phyloP scores from a whole-genome alignment of 2,329 filamentous ascomycete genomes.

The Tolypocladium sp. region DNA sequence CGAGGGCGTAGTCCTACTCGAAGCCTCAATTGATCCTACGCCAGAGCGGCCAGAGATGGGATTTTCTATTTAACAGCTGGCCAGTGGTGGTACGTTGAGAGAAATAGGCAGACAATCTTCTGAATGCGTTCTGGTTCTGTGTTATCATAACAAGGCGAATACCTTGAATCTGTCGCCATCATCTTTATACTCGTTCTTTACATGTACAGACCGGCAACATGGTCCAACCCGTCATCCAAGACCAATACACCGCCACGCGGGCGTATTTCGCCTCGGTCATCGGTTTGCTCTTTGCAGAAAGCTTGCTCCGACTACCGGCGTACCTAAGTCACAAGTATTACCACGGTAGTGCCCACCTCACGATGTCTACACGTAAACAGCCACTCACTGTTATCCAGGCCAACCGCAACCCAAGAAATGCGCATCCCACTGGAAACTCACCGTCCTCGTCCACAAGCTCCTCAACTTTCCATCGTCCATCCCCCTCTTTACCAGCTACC shows the following conservation, averaged over 20 bases:
- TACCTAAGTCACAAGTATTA: neutral
- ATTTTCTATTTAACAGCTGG: neutral
- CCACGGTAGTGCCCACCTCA: neutral
- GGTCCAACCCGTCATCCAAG: slow-evolving; percentile 6
- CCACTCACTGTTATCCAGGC: neutral
- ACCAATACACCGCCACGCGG: slow-evolving; percentile 10
- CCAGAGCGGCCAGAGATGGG: neutral
- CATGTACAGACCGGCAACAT: neutral
- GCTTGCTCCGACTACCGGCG: neutral
- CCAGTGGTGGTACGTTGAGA: no score
- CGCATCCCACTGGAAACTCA: neutral
- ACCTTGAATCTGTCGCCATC: neutral
- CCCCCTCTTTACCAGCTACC: slow-evolving; percentile 4
- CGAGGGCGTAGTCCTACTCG: neutral
- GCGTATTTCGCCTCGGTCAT: slow-evolving; percentile 10
- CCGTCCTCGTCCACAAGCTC: neutral
- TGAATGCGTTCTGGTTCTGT: neutral
- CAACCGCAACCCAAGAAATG: neutral
- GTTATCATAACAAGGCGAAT: neutral
- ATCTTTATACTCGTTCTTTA: neutral
- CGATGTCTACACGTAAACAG: neutral
- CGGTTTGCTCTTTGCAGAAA: slow-evolving; percentile 11
- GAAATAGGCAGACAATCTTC: neutral
- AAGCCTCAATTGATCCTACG: neutral
- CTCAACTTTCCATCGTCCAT: neutral